Evolutionary conservation across 139 green algal genomes (phyloP).

Genomic region (Pleodorina starrii): DNA sequence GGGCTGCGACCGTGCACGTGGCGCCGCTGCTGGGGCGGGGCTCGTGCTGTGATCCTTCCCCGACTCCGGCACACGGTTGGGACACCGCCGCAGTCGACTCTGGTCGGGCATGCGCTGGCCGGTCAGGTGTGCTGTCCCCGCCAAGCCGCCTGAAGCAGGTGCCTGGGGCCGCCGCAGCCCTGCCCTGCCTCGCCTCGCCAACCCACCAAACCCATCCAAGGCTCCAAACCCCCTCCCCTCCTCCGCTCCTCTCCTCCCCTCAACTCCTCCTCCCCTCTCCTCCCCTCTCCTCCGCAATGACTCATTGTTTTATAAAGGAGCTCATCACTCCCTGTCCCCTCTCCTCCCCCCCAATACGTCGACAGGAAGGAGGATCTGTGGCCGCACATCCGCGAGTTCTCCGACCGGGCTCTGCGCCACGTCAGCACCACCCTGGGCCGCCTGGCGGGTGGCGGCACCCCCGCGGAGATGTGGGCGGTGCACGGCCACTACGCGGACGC

Average conservation of each 20-base stretch:
- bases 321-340: neutral
- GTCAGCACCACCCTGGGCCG: constrained; percentile 68
- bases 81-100: too few species aligned
- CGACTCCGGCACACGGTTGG: too few species aligned
- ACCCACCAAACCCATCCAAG: too few species aligned
- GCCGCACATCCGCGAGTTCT: constrained; percentile 94
- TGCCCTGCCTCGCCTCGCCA: too few species aligned
- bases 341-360: neutral
- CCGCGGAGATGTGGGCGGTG: constrained; percentile 72
- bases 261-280: neutral
- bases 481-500: constrained; percentile 93
- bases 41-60: too few species aligned
- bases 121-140: too few species aligned
- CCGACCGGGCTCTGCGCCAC: constrained; percentile 84
- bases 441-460: constrained; percentile 68
- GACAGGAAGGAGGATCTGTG: constrained; percentile 92
- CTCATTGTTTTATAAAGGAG: neutral
- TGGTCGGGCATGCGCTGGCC: too few species aligned
- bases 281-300: neutral
- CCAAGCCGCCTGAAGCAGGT: too few species aligned
- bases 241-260: neutral
- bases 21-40: too few species aligned
- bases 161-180: too few species aligned
- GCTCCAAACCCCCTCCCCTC: neutral
- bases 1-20: too few species aligned